Evolutionary conservation across 495 filamentous ascomycete genomes (phyloP), one percentile per base, ranked within the genome.

Genomic region (Daldinia grandis): DNA sequence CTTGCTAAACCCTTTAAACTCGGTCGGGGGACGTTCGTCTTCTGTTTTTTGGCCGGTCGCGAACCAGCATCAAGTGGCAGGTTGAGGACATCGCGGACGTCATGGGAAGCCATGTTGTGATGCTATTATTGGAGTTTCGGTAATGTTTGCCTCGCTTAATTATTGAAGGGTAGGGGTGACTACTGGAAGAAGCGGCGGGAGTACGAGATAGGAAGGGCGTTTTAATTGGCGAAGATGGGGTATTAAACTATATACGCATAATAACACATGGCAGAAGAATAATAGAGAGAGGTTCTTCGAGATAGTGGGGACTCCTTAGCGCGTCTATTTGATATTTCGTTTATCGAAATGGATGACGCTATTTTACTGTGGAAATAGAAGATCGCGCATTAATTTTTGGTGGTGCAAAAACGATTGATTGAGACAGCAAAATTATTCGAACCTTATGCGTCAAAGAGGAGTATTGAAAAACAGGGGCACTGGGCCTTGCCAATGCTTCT

Each of bases 21-120:
- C 62, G 90, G 91, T 69, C 92, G 87, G 68, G 89, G 88, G 59
- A 87, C 87, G 6, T 84, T 82, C 0, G 87, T 86, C 76, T 93
- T 94, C 76, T 90, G 89, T 75, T 95, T 95, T 81, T 96, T 96
- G 53, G 86, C 79, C 10, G 91, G 89, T 15, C 87, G 84, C 25
- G 80, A 76, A 62, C 86, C 83, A 42, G 87, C 81, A 68, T 87
- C 88, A 74, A 90, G 81, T 57, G 92, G 89, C 76, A 96, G 83
- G 78, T 93, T 91, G 79, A 97, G 90, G 78, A 97, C 92, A 80
- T 97, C 93, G 80, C 92, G 93, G 63, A 95, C 89, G 86, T 97
- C 93, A 80, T 83, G 80, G 50, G 92, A 93, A 74, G 91, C 87
- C 90, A 93, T 94, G 30, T n/a, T 59, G 4, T n/a, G 25, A 31